These are phyloP conservation scores for Leccinum angustisporum DNA, from an alignment of 1,284 basidiomycete genomes.

Conservation along the genomic window DNA sequence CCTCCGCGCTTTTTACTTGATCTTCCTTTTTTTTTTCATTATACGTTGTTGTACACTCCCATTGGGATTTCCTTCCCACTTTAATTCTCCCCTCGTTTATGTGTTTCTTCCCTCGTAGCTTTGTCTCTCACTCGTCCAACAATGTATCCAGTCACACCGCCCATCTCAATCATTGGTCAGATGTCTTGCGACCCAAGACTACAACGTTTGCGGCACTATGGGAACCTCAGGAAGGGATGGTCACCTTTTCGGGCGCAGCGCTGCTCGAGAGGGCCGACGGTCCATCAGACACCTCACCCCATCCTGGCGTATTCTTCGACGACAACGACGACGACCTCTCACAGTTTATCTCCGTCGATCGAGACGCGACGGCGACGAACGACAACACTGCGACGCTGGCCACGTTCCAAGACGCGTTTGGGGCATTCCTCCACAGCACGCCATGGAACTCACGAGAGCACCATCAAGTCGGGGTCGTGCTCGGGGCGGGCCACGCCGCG, in stretches of 20 bases:
- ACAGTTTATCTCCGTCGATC: constrained; percentile 41
- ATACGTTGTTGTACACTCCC: background rate
- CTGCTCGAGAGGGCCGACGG: constrained; percentile 40
- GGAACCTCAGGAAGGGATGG: constrained; percentile 48
- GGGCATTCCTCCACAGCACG: constrained; percentile 26
- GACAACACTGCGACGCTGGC: constrained; percentile 29
- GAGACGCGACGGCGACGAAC: constrained; percentile 21
- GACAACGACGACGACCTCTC: constrained; percentile 37
- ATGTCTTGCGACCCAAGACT: too few relatives aligned
- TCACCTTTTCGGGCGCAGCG: constrained; percentile 52
- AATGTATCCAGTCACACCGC: too few relatives aligned
- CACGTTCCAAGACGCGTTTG: constrained; percentile 33
- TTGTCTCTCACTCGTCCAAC: too few relatives aligned
- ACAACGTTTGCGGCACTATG: constrained; percentile 8
- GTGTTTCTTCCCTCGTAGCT: too few relatives aligned
- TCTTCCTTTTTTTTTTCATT: background rate
- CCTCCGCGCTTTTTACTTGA: background rate
- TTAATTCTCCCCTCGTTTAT: too few relatives aligned
- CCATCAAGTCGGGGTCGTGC: background rate
- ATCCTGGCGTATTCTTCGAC: constrained; percentile 32
- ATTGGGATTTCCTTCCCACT: background rate
- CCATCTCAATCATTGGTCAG: too few relatives aligned
- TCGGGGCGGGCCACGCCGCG: constrained; percentile 7
- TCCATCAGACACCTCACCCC: constrained; percentile 21
- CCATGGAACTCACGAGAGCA: constrained; percentile 24